Evolutionary conservation across 1,284 basidiomycete species (phyloP), one percentile per base, ranked within the genome.

Genomic region (Sporisorium sorghi): DNA sequence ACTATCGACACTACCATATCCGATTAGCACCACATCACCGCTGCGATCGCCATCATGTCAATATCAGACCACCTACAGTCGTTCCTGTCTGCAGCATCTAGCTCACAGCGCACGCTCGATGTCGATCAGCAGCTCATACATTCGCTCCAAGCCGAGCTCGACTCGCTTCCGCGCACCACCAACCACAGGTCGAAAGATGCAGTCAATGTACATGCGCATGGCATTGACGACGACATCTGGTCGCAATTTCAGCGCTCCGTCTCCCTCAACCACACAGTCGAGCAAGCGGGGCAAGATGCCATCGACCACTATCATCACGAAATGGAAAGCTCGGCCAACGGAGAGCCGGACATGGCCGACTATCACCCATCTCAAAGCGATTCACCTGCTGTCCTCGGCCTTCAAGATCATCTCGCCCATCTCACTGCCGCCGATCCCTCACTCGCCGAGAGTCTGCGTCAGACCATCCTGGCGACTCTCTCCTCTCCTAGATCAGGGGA

Each of bases 401-500:
- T 74, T 3, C 51, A 67, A 42, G 60, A 63, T n/a, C 62, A 74
- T 39, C 61, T 76, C 2, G 65, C 54, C 12, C 59, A 59, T 39
- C 48, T 72, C 39, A 44, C 40, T 11, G 46, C 64, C 6, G 35
- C 23, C 17, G 73, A 76, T 14, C 49, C 50, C 5, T 65, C 68
- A 32, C 58, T 76, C 11, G 73, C 73, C 6, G 58, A 59, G 17
- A 69, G 69, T 49, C 15, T 76, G 12, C 58, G 56, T n/a, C 51
- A 67, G n/a, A 66, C 51, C 19, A 26, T 72, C 24, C 10, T 62
- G 8, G 46, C 59, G 3, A 21, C 52, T n/a, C 53, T 76, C 5
- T 51, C 62, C 5, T 76, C 73, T 1, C 50, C 65, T 0, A 56
- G 50, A 12, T 65, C 69, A 19, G 71, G 58, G 2, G 92, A 94